These are phyloP conservation scores for Pinus taeda DNA, from an alignment of 75 land plant genomes.

Conservation along the genomic window DNA sequence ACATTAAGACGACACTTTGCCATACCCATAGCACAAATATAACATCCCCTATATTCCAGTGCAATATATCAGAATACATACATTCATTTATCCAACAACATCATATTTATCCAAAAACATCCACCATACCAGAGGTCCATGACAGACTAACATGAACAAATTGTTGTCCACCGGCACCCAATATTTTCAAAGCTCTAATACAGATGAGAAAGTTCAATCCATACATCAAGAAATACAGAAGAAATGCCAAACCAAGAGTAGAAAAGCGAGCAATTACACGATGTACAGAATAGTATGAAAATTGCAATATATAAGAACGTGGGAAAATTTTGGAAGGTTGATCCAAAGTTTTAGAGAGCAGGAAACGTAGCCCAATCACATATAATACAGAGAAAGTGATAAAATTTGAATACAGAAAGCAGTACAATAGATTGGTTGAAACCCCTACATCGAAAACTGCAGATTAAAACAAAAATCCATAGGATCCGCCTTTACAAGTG, in stretches of 20 bases:
- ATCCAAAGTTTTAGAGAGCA: background rate
- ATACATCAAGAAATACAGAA: background rate
- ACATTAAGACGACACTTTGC: background rate
- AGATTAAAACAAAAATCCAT: slow-evolving; percentile 1
- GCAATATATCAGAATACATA: background rate
- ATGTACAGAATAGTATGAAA: too few species aligned
- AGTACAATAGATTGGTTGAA: background rate
- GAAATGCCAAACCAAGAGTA: too few species aligned
- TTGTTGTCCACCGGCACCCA: background rate
- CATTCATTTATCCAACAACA: background rate
- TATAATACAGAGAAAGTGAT: background rate
- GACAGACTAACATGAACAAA: background rate
- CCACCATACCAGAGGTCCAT: background rate
- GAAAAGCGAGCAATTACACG: too few species aligned
- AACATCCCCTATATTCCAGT: background rate
- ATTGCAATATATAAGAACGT: too few species aligned
- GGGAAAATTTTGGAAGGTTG: background rate
- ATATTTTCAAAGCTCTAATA: background rate
- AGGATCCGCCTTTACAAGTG: slow-evolving; percentile 9
- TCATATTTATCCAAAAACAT: too few species aligned
- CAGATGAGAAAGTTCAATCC: background rate
- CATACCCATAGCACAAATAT: background rate
- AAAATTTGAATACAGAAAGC: background rate
- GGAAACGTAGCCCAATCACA: background rate
- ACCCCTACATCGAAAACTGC: background rate